A percentile compares a stretch with the other conserved stretches of the same genome.
phyloP scores from a whole-genome alignment of 306 rosid species.

The Dryas drummondii region DNA sequence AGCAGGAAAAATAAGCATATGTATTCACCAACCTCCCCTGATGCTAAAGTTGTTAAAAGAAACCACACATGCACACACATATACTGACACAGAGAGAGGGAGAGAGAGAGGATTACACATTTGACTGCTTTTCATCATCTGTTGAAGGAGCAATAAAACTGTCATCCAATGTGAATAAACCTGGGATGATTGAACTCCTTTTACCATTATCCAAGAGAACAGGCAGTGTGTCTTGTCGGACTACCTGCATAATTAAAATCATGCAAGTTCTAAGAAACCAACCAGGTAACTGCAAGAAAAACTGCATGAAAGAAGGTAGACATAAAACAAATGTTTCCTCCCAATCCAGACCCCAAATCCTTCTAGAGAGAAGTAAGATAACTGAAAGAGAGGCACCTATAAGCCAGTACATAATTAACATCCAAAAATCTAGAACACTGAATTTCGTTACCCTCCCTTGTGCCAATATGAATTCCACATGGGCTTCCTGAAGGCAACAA shows the following conservation, averaged over 20 bases:
- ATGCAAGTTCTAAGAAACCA: constrained; percentile 8
- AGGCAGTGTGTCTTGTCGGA: constrained; percentile 37
- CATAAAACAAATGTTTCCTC: not conserved
- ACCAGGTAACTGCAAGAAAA: constrained; percentile 15
- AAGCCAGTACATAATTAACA: not conserved
- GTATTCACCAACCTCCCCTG: not conserved
- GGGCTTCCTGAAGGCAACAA: not conserved
- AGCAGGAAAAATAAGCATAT: not conserved
- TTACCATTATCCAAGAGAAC: constrained; percentile 39
- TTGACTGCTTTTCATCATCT: constrained; percentile 44
- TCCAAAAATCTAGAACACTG: not conserved
- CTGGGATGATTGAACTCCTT: constrained; percentile 37
- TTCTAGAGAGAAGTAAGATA: not conserved
- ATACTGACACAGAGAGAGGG: not conserved
- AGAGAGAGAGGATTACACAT: constrained; percentile 46
- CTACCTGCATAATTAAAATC: constrained; percentile 51
- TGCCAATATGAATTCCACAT: not conserved
- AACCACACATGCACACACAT: not conserved
- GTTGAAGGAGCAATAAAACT: constrained; percentile 32
- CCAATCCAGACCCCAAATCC: not conserved
- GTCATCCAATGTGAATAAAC: constrained; percentile 39
- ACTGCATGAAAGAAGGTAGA: not conserved
- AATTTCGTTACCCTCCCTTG: not conserved
- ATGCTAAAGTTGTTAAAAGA: not conserved
- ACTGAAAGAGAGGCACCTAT: not conserved